A percentile compares a stretch with the other conserved stretches of the same genome.
Conservation (phyloP, 2,329 filamentous ascomycete species). For the Ophiostoma fasciatum region DNA sequence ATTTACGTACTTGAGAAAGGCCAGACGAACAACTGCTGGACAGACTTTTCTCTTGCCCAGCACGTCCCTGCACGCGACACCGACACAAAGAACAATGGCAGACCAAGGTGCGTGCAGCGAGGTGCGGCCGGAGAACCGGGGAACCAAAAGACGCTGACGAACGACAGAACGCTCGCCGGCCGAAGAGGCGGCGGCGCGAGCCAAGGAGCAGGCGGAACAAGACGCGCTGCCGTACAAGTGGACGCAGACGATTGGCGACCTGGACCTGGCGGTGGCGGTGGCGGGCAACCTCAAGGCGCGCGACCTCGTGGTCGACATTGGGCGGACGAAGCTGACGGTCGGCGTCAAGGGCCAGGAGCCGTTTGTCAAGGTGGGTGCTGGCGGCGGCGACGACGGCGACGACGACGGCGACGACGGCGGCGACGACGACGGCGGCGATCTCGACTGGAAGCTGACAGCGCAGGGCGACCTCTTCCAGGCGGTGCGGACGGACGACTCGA, state of each 20-base stretch:
- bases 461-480: slow-evolving; percentile 69
- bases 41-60: too few relatives aligned
- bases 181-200: slow-evolving; percentile 42
- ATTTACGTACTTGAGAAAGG: background rate
- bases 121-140: background rate
- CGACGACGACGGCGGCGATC: too few relatives aligned
- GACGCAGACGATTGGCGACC: slow-evolving; percentile 80
- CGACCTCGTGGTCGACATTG: slow-evolving; percentile 72
- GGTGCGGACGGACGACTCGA: slow-evolving; percentile 72
- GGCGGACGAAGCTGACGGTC: slow-evolving; percentile 62
- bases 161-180: slow-evolving; percentile 41
- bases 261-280: slow-evolving; percentile 66
- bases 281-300: slow-evolving; percentile 71
- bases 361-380: slow-evolving; percentile 64
- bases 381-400: too few relatives aligned
- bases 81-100: background rate
- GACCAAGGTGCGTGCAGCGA: too few relatives aligned
- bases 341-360: slow-evolving; percentile 80
- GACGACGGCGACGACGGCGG: too few relatives aligned
- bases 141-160: too few relatives aligned
- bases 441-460: too few relatives aligned
- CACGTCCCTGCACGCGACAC: too few relatives aligned
- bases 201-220: slow-evolving; percentile 76
- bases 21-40: too few relatives aligned
- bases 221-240: slow-evolving; percentile 90